Evolutionary conservation across 2,329 filamentous ascomycete species (phyloP).

Genomic region (Colletotrichum karsti): DNA sequence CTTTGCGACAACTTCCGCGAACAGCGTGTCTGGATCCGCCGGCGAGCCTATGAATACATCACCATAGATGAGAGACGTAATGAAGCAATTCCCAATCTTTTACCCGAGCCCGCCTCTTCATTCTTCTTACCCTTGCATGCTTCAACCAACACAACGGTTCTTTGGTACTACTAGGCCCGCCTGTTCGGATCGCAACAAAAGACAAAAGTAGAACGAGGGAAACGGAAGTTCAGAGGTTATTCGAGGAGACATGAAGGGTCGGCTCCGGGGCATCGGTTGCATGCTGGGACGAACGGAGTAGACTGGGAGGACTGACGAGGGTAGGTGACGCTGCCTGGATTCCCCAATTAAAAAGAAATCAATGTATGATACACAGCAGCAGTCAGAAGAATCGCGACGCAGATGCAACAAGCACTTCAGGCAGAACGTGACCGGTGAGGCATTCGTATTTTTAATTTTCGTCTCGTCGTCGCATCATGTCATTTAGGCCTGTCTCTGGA

Average conservation of each 20-base stretch:
- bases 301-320: neutral
- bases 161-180: constrained; percentile 10
- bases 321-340: constrained; percentile 7
- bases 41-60: constrained; percentile 73
- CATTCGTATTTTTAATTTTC: constrained; percentile 4
- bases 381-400: constrained; percentile 8
- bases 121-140: constrained; percentile 14
- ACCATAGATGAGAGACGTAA: constrained; percentile 64
- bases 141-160: constrained; percentile 13
- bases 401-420: constrained; percentile 9
- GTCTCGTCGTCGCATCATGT: constrained; percentile 6
- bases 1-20: constrained; percentile 91
- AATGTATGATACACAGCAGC: constrained; percentile 28
- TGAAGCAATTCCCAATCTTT: constrained; percentile 62
- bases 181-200: constrained; percentile 1
- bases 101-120: constrained; percentile 11
- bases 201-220: constrained; percentile 7
- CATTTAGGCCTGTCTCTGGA: constrained; percentile 55
- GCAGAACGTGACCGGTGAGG: neutral
- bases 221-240: neutral
- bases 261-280: neutral
- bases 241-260: neutral
- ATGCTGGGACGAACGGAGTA: neutral
- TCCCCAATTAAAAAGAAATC: constrained; percentile 1
- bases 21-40: constrained; percentile 58